Percentiles rank a stretch among this genome's conserved stretches.
These are phyloP conservation scores for Saksenaea vasiformis DNA, from an alignment of 371 early-diverging fungal genomes.

Conservation along the genomic window DNA sequence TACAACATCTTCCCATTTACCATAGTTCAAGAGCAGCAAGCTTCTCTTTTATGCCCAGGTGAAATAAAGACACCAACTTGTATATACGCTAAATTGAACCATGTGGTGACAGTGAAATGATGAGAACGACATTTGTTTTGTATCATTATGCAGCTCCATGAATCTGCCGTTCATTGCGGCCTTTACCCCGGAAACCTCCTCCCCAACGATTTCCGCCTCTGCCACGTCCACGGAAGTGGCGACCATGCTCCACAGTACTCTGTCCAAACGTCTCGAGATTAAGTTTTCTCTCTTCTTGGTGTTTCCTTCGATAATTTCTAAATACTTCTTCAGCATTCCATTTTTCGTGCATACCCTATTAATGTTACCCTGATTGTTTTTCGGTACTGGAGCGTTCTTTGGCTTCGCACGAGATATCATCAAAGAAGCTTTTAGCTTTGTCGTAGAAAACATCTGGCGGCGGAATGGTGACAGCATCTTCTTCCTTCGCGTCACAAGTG, in stretches of 20 bases:
- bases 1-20: too few relatives aligned
- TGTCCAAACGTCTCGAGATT: conserved; percentile 93
- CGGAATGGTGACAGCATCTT: conserved; percentile 53
- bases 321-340: background rate
- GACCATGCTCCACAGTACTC: conserved; percentile 55
- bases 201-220: conserved; percentile 1
- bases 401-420: conserved; percentile 91
- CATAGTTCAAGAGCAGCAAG: too few relatives aligned
- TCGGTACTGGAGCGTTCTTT: conserved; percentile 68
- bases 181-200: background rate
- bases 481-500: conserved; percentile 23
- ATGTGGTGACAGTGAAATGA: background rate
- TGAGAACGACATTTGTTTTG: background rate
- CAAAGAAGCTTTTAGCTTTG: conserved; percentile 79
- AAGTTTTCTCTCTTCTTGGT: conserved; percentile 75
- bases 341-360: background rate
- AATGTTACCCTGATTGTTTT: conserved; percentile 15
- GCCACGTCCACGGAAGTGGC: conserved; percentile 51
- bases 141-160: conserved; percentile 1
- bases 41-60: too few relatives aligned
- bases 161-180: background rate
- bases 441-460: conserved; percentile 61
- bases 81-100: background rate
- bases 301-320: conserved; percentile 62
- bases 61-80: background rate